Evolutionary conservation across 345 rosid genomes (phyloP), one percentile per base, ranked within the genome.

Genomic region (Zanthoxylum bungeanum): DNA sequence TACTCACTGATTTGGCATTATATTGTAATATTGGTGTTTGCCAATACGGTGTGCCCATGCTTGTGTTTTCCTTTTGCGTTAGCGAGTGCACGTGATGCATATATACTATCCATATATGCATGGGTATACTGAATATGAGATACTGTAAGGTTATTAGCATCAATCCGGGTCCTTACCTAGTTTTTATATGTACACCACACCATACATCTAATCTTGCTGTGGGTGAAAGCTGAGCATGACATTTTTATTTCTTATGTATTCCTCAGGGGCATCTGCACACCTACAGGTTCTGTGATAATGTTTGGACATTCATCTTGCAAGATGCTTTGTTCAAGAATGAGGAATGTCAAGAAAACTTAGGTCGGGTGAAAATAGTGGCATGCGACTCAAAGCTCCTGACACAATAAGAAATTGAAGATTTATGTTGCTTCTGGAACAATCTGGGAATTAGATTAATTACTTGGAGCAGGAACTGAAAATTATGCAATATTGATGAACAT

Each of bases 241-340:
- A 33, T 22, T 42, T 51, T 67, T 9, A 39, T 17, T 57, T 47
- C 6, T 53, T 64, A 8, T 37, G n/a, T 46, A 42, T 73, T 19
- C 27, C 56, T 31, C 90, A 93, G 99, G 99, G 99, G 40, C 99
- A 96, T 82, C 84, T 96, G 72, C 99, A 95, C 84, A 95, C 97
- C 14, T 95, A 95, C 81, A 88, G 99, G 81, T 95, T 92, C 87
- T 93, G 99, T 73, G 99, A 96, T 93, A 91, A 91, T 36, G 97
- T 96, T 17, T 96, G 99, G 99, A 96, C 99, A 55, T 96, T 96
- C 86, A 93, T 96, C 79, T 80, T 96, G 73, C 97, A 88, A 75
- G 73, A 83, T 56, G 97, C 93, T 0, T 0, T 30, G 71, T 93
- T 96, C 78, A 93, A 93, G 85, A 76, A 37, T 27, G 97, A 96